Conservation (phyloP, 2,329 filamentous ascomycete genomes). For the Penicillium sp. region DNA sequence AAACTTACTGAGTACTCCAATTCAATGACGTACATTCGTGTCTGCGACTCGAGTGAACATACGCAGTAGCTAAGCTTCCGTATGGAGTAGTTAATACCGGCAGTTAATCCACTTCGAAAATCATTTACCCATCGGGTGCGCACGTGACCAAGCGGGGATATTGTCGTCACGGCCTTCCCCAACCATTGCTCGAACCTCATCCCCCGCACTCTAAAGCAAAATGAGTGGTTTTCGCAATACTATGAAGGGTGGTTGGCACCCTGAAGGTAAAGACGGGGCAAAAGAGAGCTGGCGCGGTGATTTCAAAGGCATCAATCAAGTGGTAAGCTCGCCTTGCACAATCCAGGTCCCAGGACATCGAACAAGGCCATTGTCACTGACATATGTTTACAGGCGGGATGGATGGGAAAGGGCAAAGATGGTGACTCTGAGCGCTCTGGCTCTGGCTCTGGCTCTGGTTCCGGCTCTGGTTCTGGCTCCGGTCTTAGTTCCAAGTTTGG, state of each 20-base stretch:
- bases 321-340: slow-evolving; percentile 40
- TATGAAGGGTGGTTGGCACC: slow-evolving; percentile 54
- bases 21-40: too few relatives aligned
- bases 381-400: slow-evolving; percentile 48
- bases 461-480: too few relatives aligned
- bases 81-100: too few relatives aligned
- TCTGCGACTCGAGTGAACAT: too few relatives aligned
- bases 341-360: slow-evolving; percentile 4
- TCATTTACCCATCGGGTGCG: too few relatives aligned
- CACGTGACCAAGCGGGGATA: slow-evolving; percentile 6
- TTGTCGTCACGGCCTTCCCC: slow-evolving; percentile 1
- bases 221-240: slow-evolving; percentile 50
- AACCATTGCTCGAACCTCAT: background rate
- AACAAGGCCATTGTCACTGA: slow-evolving; percentile 14
- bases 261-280: slow-evolving; percentile 51
- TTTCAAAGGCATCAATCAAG: slow-evolving; percentile 56
- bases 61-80: too few relatives aligned
- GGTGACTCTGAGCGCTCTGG: slow-evolving; percentile 40
- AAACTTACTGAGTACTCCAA: too few relatives aligned
- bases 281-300: slow-evolving; percentile 55
- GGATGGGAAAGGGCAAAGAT: slow-evolving; percentile 55
- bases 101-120: too few relatives aligned
- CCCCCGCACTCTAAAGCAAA: slow-evolving; percentile 13
- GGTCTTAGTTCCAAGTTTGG: too few relatives aligned
- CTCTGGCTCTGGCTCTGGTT: background rate